phyloP scores from a whole-genome alignment of 208 protist species.

The Acanthamoeba triangularis region DNA sequence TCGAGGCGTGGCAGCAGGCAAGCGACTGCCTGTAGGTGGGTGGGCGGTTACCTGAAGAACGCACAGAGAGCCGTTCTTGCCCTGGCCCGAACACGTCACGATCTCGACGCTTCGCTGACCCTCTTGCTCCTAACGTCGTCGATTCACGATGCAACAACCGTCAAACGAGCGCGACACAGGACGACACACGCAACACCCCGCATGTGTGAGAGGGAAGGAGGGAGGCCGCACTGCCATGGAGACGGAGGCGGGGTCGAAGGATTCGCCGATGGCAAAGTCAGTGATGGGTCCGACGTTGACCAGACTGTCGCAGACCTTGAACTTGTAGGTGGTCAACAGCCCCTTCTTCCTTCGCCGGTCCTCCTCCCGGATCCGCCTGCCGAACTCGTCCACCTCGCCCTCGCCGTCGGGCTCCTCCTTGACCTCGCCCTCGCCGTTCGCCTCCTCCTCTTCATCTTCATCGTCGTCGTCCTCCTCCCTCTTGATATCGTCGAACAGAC shows the following conservation, averaged over 20 bases:
- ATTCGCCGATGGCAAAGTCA: slow-evolving; percentile 72
- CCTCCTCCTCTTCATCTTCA: slow-evolving; percentile 24
- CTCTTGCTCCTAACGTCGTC: slow-evolving; percentile 42
- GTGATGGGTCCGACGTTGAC: slow-evolving; percentile 73
- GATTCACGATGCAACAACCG: neutral
- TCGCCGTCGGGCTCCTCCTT: neutral
- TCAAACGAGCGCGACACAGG: neutral
- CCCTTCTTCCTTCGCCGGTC: neutral
- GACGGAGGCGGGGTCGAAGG: slow-evolving; percentile 60
- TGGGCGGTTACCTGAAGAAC: slow-evolving; percentile 14
- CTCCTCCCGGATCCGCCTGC: neutral
- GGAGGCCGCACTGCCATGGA: slow-evolving; percentile 22
- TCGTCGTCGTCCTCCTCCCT: slow-evolving; percentile 22
- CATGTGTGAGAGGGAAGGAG: neutral
- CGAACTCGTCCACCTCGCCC: slow-evolving; percentile 21
- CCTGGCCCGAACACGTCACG: slow-evolving; percentile 73
- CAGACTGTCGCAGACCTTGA: slow-evolving; percentile 67
- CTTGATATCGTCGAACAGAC: slow-evolving; percentile 29
- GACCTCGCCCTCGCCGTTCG: neutral
- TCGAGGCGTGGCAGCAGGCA: neutral
- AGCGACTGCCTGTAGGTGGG: neutral
- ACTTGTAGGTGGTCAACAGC: slow-evolving; percentile 42
- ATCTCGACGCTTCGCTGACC: slow-evolving; percentile 43
- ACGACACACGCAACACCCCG: neutral
- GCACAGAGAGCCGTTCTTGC: slow-evolving; percentile 57